Conservation (phyloP, 257 asterid species). For the Solanum tacnaense region DNA sequence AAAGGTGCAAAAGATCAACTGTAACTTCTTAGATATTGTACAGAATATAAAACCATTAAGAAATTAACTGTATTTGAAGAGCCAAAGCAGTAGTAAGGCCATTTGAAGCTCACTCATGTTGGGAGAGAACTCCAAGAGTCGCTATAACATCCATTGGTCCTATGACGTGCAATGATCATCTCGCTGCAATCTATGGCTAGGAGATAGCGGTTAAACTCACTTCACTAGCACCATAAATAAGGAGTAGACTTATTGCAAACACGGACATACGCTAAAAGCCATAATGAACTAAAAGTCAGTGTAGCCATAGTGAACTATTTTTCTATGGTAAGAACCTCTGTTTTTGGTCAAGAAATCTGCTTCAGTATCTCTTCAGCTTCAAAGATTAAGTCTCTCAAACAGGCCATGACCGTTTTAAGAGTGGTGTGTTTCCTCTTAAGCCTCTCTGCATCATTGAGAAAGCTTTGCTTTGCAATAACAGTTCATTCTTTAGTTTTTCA, state of each 20-base stretch:
- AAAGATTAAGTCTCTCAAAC: slow-evolving; percentile 12
- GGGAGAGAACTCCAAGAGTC: neutral
- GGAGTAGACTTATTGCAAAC: too few relatives aligned
- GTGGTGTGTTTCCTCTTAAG: slow-evolving; percentile 21
- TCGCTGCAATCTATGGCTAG: neutral
- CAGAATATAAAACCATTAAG: neutral
- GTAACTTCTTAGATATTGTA: neutral
- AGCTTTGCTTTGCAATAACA: slow-evolving; percentile 14
- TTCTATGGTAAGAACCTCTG: too few relatives aligned
- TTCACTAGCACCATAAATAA: neutral
- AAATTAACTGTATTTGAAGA: neutral
- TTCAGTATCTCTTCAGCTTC: slow-evolving; percentile 20
- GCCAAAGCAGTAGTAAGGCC: neutral
- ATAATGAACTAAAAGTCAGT: too few relatives aligned
- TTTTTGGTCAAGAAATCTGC: too few relatives aligned
- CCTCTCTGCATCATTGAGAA: slow-evolving; percentile 23
- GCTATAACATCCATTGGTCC: neutral
- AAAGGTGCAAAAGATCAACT: neutral
- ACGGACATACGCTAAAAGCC: too few relatives aligned
- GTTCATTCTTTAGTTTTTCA: slow-evolving; percentile 9
- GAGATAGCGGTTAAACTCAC: too few relatives aligned
- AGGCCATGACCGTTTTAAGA: neutral
- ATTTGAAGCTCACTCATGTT: neutral
- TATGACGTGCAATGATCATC: neutral
- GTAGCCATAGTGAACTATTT: too few relatives aligned